Percentiles rank a stretch among this genome's conserved stretches.
Conservation (phyloP, 495 filamentous ascomycete genomes). For the Penicillium riverlandense region DNA sequence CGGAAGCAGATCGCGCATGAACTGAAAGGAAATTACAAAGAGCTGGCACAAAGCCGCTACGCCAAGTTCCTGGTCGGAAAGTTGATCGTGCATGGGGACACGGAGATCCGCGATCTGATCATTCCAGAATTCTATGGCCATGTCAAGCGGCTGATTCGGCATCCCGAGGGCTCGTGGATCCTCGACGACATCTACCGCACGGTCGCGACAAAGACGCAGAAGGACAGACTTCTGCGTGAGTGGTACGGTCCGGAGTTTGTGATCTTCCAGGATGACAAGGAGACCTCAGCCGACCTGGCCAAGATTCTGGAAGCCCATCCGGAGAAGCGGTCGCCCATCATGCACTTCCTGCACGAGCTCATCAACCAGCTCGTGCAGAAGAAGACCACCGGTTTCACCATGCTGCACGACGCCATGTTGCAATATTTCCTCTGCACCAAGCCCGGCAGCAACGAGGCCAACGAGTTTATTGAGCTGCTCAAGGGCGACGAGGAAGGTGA, state of each 20-base stretch:
- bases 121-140: conserved; percentile 92
- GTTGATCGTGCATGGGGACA: conserved; percentile 80
- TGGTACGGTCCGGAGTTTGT: conserved; percentile 97
- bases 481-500: conserved; percentile 87
- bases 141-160: conserved; percentile 85
- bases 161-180: conserved; percentile 94
- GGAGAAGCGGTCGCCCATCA: conserved; percentile 77
- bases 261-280: conserved; percentile 59
- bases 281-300: conserved; percentile 51
- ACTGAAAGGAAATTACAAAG: conserved; percentile 75
- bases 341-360: conserved; percentile 75
- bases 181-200: conserved; percentile 91
- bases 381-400: conserved; percentile 89
- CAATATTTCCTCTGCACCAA: conserved; percentile 85
- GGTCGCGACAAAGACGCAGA: conserved; percentile 76
- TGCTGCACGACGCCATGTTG: conserved; percentile 95
- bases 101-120: conserved; percentile 76
- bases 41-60: conserved; percentile 87
- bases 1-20: conserved; percentile 80
- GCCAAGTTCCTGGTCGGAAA: conserved; percentile 96
- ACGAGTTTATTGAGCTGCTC: conserved; percentile 81
- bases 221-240: conserved; percentile 75
- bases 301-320: conserved; percentile 67
- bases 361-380: conserved; percentile 91
- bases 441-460: conserved; percentile 66